Percentiles rank a stretch among this genome's conserved stretches.
These are phyloP conservation scores for Periconia sp. DNA, from an alignment of 2,329 filamentous ascomycete genomes.

Conservation along the genomic window DNA sequence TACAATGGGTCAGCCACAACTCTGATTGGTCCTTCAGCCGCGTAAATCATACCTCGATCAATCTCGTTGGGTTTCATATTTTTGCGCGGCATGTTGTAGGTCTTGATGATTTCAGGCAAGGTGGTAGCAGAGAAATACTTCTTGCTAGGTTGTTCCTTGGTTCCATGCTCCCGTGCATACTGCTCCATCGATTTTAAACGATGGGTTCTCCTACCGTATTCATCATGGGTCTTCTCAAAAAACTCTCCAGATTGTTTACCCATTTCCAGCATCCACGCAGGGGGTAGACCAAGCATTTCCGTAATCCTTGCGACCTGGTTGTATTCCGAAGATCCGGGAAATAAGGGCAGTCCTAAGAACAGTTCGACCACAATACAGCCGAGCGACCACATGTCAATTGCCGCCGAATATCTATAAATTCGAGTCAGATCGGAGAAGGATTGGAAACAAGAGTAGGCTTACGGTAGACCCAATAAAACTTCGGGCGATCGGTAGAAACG, in stretches of 20 bases:
- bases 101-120: conserved; percentile 94
- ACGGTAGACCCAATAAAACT: conserved; percentile 86
- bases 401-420: conserved; percentile 74
- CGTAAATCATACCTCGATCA: conserved; percentile 73
- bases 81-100: conserved; percentile 97
- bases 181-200: conserved; percentile 97
- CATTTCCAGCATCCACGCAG: conserved; percentile 99
- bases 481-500: conserved; percentile 97
- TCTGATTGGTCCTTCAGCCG: background rate
- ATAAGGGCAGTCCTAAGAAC: conserved; percentile 90
- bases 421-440: background rate
- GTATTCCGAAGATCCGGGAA: conserved; percentile 97
- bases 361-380: conserved; percentile 98
- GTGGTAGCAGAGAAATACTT: conserved; percentile 98
- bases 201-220: conserved; percentile 89
- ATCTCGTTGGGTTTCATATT: conserved; percentile 99
- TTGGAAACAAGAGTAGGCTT: conserved; percentile 26
- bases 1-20: conserved; percentile 44
- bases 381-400: conserved; percentile 99
- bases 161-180: conserved; percentile 91
- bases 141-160: conserved; percentile 98
- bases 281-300: conserved; percentile 95
- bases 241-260: conserved; percentile 97
- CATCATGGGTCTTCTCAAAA: conserved; percentile 89
- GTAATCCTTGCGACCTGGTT: conserved; percentile 97